Evolutionary conservation across 352 stramenopile species (phyloP).

Genomic region (Pythium chondricola): DNA sequence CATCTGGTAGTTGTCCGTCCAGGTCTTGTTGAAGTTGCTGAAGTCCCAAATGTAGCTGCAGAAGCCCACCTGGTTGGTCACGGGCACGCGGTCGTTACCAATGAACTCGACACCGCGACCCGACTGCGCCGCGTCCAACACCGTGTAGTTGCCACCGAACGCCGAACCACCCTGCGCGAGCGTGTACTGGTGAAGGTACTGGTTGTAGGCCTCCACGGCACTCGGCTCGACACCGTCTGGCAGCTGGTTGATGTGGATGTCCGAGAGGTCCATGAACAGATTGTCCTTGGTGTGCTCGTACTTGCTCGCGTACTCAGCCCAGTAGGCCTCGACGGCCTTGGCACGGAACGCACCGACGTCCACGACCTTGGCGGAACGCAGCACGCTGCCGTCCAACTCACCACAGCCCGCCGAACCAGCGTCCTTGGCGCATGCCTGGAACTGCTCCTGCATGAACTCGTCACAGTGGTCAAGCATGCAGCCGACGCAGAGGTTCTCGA

Average conservation of each 20-base stretch:
- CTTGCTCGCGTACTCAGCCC: conserved; percentile 32
- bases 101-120: conserved; percentile 48
- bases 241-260: conserved; percentile 50
- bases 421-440: conserved; percentile 39
- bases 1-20: conserved; percentile 51
- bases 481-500: conserved; percentile 56
- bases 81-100: conserved; percentile 44
- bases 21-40: conserved; percentile 68
- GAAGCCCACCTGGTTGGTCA: conserved; percentile 62
- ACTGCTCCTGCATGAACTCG: conserved; percentile 46
- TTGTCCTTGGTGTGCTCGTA: conserved; percentile 37
- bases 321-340: conserved; percentile 35
- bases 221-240: conserved; percentile 31
- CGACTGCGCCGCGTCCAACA: conserved; percentile 35
- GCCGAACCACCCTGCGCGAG: conserved; percentile 20
- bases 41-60: conserved; percentile 64
- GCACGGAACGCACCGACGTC: conserved; percentile 40
- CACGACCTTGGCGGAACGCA: conserved; percentile 24
- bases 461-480: conserved; percentile 58
- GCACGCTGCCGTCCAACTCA: conserved; percentile 52
- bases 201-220: conserved; percentile 37
- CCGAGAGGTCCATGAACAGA: conserved; percentile 49
- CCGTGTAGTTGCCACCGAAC: conserved; percentile 31
- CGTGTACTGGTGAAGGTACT: conserved; percentile 60
- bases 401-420: conserved; percentile 47